Base-by-base conservation (phyloP, 768 basidiomycete genomes). In the Mycena crocata region DNA sequence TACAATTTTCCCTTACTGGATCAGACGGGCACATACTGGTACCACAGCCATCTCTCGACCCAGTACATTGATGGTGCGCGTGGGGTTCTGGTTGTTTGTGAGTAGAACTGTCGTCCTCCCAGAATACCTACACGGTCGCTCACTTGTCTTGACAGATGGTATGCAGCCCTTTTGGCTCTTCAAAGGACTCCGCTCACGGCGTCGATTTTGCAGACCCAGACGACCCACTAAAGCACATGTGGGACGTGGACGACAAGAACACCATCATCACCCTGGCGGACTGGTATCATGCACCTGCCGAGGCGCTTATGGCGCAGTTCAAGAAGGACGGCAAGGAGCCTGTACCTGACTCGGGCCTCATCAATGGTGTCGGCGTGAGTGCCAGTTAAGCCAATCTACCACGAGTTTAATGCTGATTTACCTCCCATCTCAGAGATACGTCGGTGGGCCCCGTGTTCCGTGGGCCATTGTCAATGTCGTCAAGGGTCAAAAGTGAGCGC, bases 201-300 rank as follows among this genome's bases (percentile, higher is more conserved):
- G n/a, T n/a, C n/a, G n/a, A 71, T 30, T 79, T 75, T 5, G 57
- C 26, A 12, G 21, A 13, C 60, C 58, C 48, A 26, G 48, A 49
- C 19, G 48, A 49, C 48, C 48, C 48, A 19, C 30, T 17, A 19
- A 31, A 31, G 30, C 28, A 30, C 10, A 19, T 49, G 48, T 49
- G 15, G 10, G 67, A 72, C 37, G 57, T 67, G 17, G 70, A 71
- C 46, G 51, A 64, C 30, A 78, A 73, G 8, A 60, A 67, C 26
- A 81, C 80, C 7, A 66, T 81, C 30, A 80, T 81, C 63, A 77
- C 78, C 19, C 57, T 81, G 24, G 71, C 76, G 8, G 80, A 81
- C 58, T 81, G 80, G 79, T 78, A 74, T 52, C 55, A 28, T 52
- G 26, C 21, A 19, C 52, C 69, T n/a, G 67, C n/a, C 15, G 48